These are phyloP conservation scores for Phytophthora brassicae DNA, from an alignment of 352 stramenopile genomes.

Conservation along the genomic window DNA sequence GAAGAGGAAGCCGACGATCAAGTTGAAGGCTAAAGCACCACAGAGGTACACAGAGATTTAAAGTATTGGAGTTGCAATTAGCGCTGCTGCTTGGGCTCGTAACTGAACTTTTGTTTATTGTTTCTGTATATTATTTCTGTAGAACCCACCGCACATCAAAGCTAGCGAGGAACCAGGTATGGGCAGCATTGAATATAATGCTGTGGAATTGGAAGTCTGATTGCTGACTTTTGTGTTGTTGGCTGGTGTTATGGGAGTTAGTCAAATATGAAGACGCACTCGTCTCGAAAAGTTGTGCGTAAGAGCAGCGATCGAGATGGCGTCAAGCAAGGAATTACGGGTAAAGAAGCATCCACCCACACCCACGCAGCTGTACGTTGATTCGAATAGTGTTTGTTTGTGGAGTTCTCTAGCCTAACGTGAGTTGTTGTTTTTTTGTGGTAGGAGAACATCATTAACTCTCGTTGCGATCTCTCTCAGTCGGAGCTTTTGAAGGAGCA, in stretches of 20 bases:
- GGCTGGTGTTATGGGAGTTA: background rate
- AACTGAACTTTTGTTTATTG: background rate
- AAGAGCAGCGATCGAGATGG: conserved; percentile 20
- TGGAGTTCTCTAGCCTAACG: background rate
- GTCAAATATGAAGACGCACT: conserved; percentile 2
- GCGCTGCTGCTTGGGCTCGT: no score
- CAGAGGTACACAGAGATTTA: conserved; percentile 20
- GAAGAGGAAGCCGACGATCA: conserved; percentile 12
- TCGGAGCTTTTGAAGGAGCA: conserved; percentile 71
- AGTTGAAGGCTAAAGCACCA: conserved; percentile 18
- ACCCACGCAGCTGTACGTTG: conserved; percentile 12
- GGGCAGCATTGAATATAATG: background rate
- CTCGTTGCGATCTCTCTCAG: conserved; percentile 54
- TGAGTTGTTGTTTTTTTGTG: conserved; percentile 6
- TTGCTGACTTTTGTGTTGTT: conserved; percentile 3
- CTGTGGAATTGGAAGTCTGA: background rate
- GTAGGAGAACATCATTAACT: conserved; percentile 70
- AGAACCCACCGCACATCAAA: conserved; percentile 12
- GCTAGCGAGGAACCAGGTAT: conserved; percentile 9
- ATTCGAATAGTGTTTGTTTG: background rate
- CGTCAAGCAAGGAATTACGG: conserved; percentile 6
- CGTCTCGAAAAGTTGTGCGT: conserved; percentile 19
- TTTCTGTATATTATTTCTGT: background rate
- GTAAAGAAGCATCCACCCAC: background rate
- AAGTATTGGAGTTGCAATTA: no score